Conservation (phyloP, 345 rosid species). For the Pistacia integerrima region DNA sequence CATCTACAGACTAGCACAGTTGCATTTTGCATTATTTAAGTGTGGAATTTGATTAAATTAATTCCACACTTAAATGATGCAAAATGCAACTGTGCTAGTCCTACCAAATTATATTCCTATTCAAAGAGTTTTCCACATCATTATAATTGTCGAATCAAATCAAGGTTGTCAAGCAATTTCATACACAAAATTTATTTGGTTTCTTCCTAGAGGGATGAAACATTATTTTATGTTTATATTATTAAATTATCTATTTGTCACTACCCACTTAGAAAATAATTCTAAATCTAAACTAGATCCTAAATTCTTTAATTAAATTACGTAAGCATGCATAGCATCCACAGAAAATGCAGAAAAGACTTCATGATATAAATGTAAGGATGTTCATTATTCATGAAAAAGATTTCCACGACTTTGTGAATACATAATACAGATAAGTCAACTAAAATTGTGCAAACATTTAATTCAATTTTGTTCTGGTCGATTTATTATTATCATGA, state of each 20-base stretch:
- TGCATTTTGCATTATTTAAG: constrained; percentile 18
- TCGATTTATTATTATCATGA: too few species aligned
- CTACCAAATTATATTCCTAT: constrained; percentile 9
- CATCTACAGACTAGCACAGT: neutral
- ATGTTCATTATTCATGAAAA: neutral
- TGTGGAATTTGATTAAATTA: neutral
- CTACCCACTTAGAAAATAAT: neutral
- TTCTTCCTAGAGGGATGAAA: neutral
- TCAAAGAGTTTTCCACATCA: neutral
- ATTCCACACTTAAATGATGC: constrained; percentile 19
- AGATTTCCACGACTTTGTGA: neutral
- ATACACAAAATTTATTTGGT: neutral
- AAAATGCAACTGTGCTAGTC: neutral
- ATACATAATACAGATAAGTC: neutral
- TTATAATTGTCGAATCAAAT: neutral
- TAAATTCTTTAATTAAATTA: too few species aligned
- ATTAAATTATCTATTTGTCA: neutral
- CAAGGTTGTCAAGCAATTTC: constrained; percentile 3
- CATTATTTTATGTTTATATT: constrained; percentile 1
- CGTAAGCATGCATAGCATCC: neutral
- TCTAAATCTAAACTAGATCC: neutral
- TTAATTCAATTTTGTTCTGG: neutral
- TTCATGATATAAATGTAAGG: neutral
- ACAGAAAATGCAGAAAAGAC: neutral
- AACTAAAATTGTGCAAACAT: neutral